Percentiles rank a stretch among this genome's conserved stretches.
Conservation (phyloP, 345 rosid genomes). For the Alliaria petiolata region DNA sequence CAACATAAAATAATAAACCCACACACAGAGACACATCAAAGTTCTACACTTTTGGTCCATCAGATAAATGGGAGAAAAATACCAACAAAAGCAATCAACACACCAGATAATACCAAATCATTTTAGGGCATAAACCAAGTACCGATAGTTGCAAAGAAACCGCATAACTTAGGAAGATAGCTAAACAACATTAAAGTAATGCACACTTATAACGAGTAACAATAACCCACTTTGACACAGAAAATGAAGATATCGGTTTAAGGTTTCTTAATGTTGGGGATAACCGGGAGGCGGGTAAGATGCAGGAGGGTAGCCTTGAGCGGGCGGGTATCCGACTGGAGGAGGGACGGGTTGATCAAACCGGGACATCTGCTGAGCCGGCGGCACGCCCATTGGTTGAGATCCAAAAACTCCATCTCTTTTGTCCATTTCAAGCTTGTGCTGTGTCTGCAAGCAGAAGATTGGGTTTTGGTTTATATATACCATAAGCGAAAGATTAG, state of each 20-base stretch:
- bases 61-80: neutral
- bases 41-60: neutral
- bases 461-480: slow-evolving; percentile 3
- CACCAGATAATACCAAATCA: neutral
- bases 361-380: slow-evolving; percentile 67
- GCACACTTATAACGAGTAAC: too few relatives aligned
- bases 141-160: neutral
- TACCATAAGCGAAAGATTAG: slow-evolving; percentile 6
- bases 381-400: slow-evolving; percentile 57
- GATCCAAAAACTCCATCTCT: slow-evolving; percentile 58
- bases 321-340: slow-evolving; percentile 33
- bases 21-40: neutral
- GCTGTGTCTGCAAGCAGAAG: slow-evolving; percentile 53
- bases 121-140: neutral
- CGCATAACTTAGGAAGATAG: neutral
- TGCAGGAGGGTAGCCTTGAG: slow-evolving; percentile 27
- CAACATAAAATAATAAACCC: too few relatives aligned
- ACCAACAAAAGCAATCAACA: neutral
- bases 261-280: slow-evolving; percentile 15
- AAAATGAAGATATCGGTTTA: neutral
- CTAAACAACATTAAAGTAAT: neutral
- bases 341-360: slow-evolving; percentile 56
- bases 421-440: slow-evolving; percentile 79
- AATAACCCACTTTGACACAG: slow-evolving; percentile 11
- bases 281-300: slow-evolving; percentile 31